Percentiles rank a stretch among this genome's conserved stretches.
phyloP scores from a whole-genome alignment of 1,139 yeast species.

The Suhomyces bolitotheri region DNA sequence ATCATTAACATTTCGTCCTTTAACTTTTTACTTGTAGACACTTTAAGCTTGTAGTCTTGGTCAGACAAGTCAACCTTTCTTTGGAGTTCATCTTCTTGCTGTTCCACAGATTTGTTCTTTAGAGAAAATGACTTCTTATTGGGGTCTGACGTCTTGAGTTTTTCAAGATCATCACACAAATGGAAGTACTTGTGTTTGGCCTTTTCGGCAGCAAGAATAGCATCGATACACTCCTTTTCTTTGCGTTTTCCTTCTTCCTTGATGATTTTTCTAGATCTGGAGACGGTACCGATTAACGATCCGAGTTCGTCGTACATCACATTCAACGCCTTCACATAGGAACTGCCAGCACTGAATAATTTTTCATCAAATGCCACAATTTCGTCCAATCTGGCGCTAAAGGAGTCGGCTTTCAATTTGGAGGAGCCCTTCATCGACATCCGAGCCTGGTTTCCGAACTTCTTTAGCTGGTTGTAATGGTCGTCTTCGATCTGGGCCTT shows the following conservation, averaged over 20 bases:
- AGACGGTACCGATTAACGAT: constrained; percentile 69
- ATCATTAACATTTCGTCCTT: constrained; percentile 71
- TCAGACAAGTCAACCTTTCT: constrained; percentile 83
- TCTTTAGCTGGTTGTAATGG: constrained; percentile 70
- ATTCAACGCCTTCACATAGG: constrained; percentile 76
- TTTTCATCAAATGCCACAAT: constrained; percentile 79
- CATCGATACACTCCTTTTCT: constrained; percentile 82
- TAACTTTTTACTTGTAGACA: constrained; percentile 66
- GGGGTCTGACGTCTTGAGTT: constrained; percentile 78
- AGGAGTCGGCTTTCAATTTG: constrained; percentile 66
- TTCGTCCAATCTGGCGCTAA: constrained; percentile 63
- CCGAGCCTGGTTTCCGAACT: constrained; percentile 58
- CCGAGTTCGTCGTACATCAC: constrained; percentile 83
- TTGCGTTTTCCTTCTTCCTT: constrained; percentile 81
- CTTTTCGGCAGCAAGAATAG: constrained; percentile 82
- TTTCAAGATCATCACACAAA: constrained; percentile 83
- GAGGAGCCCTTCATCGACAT: constrained; percentile 46
- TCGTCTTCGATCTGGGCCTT: constrained; percentile 80
- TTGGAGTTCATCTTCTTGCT: constrained; percentile 88
- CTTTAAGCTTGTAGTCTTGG: constrained; percentile 78
- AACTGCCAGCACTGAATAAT: constrained; percentile 65
- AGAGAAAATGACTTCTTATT: constrained; percentile 77
- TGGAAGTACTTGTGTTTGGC: constrained; percentile 80
- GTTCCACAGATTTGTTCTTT: constrained; percentile 76
- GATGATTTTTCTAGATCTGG: constrained; percentile 67